Evolutionary conservation across 2,329 filamentous ascomycete species (phyloP), one percentile per base, ranked within the genome.

Genomic region (Aspergillus novoparasiticus): DNA sequence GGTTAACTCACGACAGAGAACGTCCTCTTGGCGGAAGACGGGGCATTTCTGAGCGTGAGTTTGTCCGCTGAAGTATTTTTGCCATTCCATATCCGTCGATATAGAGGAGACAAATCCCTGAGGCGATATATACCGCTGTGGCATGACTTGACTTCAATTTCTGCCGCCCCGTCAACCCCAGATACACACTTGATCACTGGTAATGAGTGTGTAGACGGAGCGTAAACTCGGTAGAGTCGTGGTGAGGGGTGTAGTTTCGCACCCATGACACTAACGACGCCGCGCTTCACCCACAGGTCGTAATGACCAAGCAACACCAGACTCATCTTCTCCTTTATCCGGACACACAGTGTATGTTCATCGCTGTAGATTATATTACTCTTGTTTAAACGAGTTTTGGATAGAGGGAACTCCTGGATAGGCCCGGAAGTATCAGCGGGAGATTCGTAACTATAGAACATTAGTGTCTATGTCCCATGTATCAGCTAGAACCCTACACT

Each of bases 161-260:
- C 81, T 14, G 85, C 79, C 46, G 75, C 77, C 3, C 77, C 79
- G 32, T 77, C 73, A 3, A 78, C 68, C 6, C 79, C 75, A 54
- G 78, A 73, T 8, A 82, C 71, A 46, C 78, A 81, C 64, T 79
- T 79, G 19, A 89, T 83, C 10, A 82, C 77, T 2, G 84, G 84
- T 14, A 89, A 76, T 9, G 86, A 85, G 69, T 87, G 84, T 6
- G 83, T 86, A 16, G 81, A 83, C 12, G 86, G 83, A 6, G 85
- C 85, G 73, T 81, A 86, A 9, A 87, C 80, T 61, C 83, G 77
- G 67, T 84, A 80, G 1, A 76, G 54, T 14, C 69, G 68, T 9
- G 78, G 70, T 2, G 80, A 80, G 14, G 83, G 79, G 60, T 81
- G 79, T 11, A 89, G 68, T 46, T 85, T 84, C n/a, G 86, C 85